phyloP scores from a whole-genome alignment of 306 rosid genomes.

The Ochetophila trinervis region DNA sequence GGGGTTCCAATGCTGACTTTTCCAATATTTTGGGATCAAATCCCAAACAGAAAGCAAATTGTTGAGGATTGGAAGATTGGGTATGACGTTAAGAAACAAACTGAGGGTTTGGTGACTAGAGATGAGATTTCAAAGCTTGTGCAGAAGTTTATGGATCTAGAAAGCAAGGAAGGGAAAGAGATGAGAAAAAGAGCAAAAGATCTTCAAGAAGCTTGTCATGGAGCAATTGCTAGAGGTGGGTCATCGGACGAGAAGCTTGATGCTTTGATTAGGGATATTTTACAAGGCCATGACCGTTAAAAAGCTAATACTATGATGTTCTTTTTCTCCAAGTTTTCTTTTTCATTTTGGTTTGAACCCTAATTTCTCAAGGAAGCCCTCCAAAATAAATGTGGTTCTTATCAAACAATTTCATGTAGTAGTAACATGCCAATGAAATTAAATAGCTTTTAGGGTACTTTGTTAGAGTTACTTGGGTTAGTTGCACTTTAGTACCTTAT shows the following conservation, averaged over 20 bases:
- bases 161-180: conserved; percentile 7
- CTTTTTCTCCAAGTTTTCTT: too few species aligned
- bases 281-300: neutral
- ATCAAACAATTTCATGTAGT: too few species aligned
- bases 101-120: conserved; percentile 16
- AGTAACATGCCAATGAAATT: too few species aligned
- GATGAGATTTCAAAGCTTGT: conserved; percentile 30
- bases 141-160: conserved; percentile 31
- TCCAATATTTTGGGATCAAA: conserved; percentile 41
- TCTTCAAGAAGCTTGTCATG: conserved; percentile 13
- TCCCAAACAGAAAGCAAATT: conserved; percentile 34
- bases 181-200: conserved; percentile 18
- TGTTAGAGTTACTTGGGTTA: too few species aligned
- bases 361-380: too few species aligned
- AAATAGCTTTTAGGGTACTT: too few species aligned
- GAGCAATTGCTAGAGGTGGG: conserved; percentile 37
- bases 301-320: too few species aligned
- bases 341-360: too few species aligned
- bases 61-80: conserved; percentile 49
- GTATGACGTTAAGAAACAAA: conserved; percentile 26
- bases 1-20: conserved; percentile 42
- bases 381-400: neutral
- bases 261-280: conserved; percentile 26
- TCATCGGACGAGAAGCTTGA: conserved; percentile 30
- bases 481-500: too few species aligned